Conservation (phyloP, 352 stramenopile species). For the Globisporangium uncinulatum region DNA sequence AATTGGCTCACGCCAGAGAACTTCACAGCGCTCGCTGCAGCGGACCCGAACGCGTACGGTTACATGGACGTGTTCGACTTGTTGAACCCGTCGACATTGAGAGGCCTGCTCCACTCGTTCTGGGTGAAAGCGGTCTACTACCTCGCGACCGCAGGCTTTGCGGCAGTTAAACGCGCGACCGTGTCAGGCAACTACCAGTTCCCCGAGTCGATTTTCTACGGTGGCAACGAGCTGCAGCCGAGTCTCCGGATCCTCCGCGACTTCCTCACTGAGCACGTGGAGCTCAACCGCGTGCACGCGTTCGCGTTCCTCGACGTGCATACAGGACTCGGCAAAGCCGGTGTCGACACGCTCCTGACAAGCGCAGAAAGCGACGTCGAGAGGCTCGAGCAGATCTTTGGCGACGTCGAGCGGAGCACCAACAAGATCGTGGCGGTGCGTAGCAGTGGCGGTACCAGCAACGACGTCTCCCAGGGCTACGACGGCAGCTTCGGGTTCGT, state of each 20-base stretch:
- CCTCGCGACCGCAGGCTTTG: conserved; percentile 35
- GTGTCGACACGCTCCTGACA: conserved; percentile 56
- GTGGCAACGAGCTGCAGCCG: conserved; percentile 66
- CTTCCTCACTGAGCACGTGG: conserved; percentile 53
- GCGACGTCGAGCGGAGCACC: conserved; percentile 6
- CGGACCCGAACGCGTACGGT: conserved; percentile 69
- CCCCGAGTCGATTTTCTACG: conserved; percentile 80
- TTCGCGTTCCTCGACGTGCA: conserved; percentile 91
- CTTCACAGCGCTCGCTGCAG: conserved; percentile 34
- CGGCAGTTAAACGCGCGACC: conserved; percentile 73
- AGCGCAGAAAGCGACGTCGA: conserved; percentile 8
- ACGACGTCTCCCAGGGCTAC: conserved; percentile 43
- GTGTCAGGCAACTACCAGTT: conserved; percentile 90
- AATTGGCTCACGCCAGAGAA: conserved; percentile 73
- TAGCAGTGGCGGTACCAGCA: conserved; percentile 17
- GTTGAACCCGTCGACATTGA: conserved; percentile 49
- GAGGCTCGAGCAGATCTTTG: conserved; percentile 15
- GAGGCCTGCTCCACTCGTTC: conserved; percentile 27
- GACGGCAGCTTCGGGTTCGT: conserved; percentile 41
- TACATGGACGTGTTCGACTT: conserved; percentile 75
- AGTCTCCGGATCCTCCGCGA: conserved; percentile 53
- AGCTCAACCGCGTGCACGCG: conserved; percentile 28
- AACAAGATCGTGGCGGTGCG: conserved; percentile 3
- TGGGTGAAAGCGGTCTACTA: conserved; percentile 32
- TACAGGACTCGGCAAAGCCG: conserved; percentile 82